Percentiles rank a stretch among this genome's conserved stretches.
These are phyloP conservation scores for Begonia masoniana DNA, from an alignment of 306 rosid species.

Conservation along the genomic window DNA sequence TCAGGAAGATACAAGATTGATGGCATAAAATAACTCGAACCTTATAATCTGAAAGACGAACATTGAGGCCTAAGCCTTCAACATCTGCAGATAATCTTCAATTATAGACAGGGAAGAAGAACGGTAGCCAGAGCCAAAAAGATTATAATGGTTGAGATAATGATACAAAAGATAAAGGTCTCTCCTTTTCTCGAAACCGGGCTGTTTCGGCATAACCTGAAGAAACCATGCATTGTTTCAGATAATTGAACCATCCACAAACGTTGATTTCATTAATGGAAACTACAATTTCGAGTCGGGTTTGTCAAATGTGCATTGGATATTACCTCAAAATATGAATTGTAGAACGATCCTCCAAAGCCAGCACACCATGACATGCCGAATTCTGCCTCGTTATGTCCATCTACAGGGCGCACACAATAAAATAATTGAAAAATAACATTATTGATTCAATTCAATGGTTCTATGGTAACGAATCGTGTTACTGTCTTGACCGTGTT, in stretches of 20 bases:
- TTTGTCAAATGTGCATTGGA: conserved; percentile 1
- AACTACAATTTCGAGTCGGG: neutral
- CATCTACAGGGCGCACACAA: conserved; percentile 30
- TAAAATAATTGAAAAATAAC: too few relatives aligned
- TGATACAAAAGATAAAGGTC: conserved; percentile 84
- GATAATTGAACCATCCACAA: neutral
- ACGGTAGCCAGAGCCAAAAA: conserved; percentile 87
- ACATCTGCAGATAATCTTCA: conserved; percentile 55
- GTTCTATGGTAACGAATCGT: too few relatives aligned
- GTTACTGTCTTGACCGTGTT: too few relatives aligned
- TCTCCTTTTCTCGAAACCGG: conserved; percentile 75
- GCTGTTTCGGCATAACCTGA: conserved; percentile 86
- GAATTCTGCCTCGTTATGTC: conserved; percentile 88
- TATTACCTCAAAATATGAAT: conserved; percentile 69
- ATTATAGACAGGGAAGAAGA: conserved; percentile 81
- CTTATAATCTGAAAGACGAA: neutral
- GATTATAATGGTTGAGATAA: conserved; percentile 87
- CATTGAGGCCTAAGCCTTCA: conserved; percentile 33
- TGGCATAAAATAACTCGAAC: too few relatives aligned
- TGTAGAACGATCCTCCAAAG: conserved; percentile 82
- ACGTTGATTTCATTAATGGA: neutral
- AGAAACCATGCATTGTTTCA: conserved; percentile 4
- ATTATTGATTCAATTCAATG: too few relatives aligned
- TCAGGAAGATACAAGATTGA: too few relatives aligned
- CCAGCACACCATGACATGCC: conserved; percentile 99